Base-by-base conservation (phyloP, 768 basidiomycete species). In the Boletus subcaerulescens region DNA sequence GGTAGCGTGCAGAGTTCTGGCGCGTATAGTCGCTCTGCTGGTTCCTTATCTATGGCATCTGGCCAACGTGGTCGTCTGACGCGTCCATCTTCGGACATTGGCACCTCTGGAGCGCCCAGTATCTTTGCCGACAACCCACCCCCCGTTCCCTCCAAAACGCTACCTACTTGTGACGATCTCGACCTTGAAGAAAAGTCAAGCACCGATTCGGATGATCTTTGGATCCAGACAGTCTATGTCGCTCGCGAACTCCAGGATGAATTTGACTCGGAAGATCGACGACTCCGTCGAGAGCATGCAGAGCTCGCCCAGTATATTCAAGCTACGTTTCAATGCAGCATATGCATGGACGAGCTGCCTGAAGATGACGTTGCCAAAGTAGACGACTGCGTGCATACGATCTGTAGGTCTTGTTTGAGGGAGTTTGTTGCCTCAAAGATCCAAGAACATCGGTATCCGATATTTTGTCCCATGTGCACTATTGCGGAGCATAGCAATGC, bases 381-480 rank as follows among this genome's bases (percentile, higher is more conserved):
- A 15, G 73, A 69, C 10, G 65, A 29, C 3, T 88, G 86, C 57
- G 58, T 59, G 12, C 85, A 88, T 60, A 56, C 55, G 15, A 80
- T 81, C 62, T 88, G 87, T 65, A 72, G 80, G 47, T 63, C 69
- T 2, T 88, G 87, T 61, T 56, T 86, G 46, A 70, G 64, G 50
- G 57, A 55, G 5, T 77, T 80, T 48, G 68, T 80, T 13, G 60
- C 59, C 31, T 70, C 76, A 6, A 79, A 78, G 65, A 71, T 87
- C 18, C 70, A 73, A 15, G 81, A 83, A 36, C 76, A 75, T 49
- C 76, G 75, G 11, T 86, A 78, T 45, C 86, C 86, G 5, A 79
- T 88, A 31, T 62, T 78, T 13, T 88, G 86, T 65, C 87, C 86
- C 1, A 60, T 77, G 32, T 89, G 87, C 55, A 67, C 72, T 7